phyloP scores from a whole-genome alignment of 257 asterid species.

The Solanum tacnaense region DNA sequence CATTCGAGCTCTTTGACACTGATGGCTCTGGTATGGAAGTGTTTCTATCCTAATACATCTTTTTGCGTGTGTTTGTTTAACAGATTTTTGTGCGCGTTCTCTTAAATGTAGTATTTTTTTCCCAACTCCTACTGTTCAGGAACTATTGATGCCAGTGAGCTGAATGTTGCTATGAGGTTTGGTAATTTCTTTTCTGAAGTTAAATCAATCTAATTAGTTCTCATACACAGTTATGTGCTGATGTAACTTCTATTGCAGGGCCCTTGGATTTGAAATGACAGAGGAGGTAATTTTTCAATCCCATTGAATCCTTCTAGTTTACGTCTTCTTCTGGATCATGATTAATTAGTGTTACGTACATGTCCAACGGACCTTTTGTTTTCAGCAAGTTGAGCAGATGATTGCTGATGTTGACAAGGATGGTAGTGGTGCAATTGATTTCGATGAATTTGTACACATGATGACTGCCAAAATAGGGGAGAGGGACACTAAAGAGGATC shows the following conservation, averaged over 20 bases:
- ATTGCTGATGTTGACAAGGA: conserved; percentile 94
- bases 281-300: conserved; percentile 57
- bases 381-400: conserved; percentile 76
- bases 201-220: neutral
- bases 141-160: conserved; percentile 81
- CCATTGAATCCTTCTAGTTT: neutral
- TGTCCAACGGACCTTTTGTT: neutral
- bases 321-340: neutral
- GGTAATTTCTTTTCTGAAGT: neutral
- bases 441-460: conserved; percentile 80
- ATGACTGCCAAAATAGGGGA: conserved; percentile 96
- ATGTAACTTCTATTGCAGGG: conserved; percentile 44
- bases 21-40: conserved; percentile 69
- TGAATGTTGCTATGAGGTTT: conserved; percentile 97
- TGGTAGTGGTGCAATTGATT: conserved; percentile 94
- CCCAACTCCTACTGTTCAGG: conserved; percentile 29
- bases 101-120: neutral
- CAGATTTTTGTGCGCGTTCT: neutral
- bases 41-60: neutral
- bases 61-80: neutral
- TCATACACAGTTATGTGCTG: neutral
- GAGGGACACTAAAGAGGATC: conserved; percentile 84
- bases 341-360: neutral
- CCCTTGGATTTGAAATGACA: conserved; percentile 93
- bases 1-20: conserved; percentile 83